A percentile compares a stretch with the other conserved stretches of the same genome.
phyloP scores from a whole-genome alignment of 164 flowering plant genomes.

The Magnolia changhungtana region DNA sequence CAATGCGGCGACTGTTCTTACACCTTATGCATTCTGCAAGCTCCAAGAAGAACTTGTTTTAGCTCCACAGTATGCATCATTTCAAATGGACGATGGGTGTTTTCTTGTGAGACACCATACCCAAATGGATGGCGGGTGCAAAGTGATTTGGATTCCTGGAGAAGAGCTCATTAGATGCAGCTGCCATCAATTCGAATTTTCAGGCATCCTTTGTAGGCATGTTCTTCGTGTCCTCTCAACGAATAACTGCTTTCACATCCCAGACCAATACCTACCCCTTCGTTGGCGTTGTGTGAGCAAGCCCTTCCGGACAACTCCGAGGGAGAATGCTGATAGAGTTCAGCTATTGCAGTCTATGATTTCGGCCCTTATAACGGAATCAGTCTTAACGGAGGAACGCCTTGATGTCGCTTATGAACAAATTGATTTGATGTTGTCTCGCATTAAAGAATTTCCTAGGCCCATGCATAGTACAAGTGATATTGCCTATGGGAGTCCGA shows the following conservation, averaged over 20 bases:
- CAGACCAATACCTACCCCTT: slow-evolving; percentile 57
- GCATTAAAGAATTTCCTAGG: slow-evolving; percentile 49
- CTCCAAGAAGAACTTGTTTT: slow-evolving; percentile 73
- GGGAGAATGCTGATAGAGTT: slow-evolving; percentile 38
- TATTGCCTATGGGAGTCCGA: slow-evolving; percentile 43
- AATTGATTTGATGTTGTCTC: slow-evolving; percentile 42
- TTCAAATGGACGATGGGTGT: slow-evolving; percentile 49
- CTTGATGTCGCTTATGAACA: slow-evolving; percentile 62
- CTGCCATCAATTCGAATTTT: slow-evolving; percentile 70
- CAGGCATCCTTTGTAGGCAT: slow-evolving; percentile 73
- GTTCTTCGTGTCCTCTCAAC: slow-evolving; percentile 73
- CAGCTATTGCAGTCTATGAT: slow-evolving; percentile 60
- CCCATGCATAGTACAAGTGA: slow-evolving; percentile 33
- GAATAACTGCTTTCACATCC: slow-evolving; percentile 78
- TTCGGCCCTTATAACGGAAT: slow-evolving; percentile 57
- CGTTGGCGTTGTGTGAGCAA: slow-evolving; percentile 53
- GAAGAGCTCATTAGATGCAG: slow-evolving; percentile 59
- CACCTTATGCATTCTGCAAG: slow-evolving; percentile 69
- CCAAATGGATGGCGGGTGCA: slow-evolving; percentile 59
- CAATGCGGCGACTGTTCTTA: slow-evolving; percentile 71
- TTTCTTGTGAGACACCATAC: slow-evolving; percentile 76
- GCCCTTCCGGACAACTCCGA: slow-evolving; percentile 16
- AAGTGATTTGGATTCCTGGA: slow-evolving; percentile 61
- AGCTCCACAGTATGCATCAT: slow-evolving; percentile 78
- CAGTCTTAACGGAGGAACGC: slow-evolving; percentile 57